Percentiles rank a stretch among this genome's conserved stretches.
Evolutionary conservation across 352 stramenopile species (phyloP).

Genomic region (Paralagenidium karlingii): DNA sequence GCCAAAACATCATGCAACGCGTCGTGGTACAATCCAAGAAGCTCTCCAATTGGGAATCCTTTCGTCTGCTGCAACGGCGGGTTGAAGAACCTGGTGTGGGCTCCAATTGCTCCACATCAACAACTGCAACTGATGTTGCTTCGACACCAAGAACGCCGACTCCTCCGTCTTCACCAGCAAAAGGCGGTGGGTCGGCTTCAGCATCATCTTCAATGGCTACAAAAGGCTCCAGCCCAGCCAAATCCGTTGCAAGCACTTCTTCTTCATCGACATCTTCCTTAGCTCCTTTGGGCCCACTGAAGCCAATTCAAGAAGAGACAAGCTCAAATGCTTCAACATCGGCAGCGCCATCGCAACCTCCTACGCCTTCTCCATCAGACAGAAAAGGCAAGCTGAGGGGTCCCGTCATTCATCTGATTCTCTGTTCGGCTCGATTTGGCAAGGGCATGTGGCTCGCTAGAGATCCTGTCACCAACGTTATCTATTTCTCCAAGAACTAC

Average conservation of each 20-base stretch:
- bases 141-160: no score
- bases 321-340: conserved; percentile 1
- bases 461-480: no score
- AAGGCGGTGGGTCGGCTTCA: conserved; percentile 4
- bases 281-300: no score
- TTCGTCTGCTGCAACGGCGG: conserved; percentile 43
- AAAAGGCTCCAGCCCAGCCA: no score
- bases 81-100: conserved; percentile 4
- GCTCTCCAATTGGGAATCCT: conserved; percentile 53
- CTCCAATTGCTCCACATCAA: no score
- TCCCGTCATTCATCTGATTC: conserved; percentile 55
- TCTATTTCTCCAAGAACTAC: no score
- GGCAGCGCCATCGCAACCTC: conserved; percentile 1
- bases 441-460: conserved; percentile 73
- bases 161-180: no score
- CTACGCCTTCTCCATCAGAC: not conserved
- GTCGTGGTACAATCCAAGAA: conserved; percentile 52
- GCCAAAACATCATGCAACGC: conserved; percentile 60
- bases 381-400: not conserved
- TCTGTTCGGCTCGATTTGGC: conserved; percentile 64
- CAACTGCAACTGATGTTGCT: no score
- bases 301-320: not conserved
- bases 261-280: not conserved
- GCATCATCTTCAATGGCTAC: conserved; percentile 7
- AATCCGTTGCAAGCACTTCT: no score